These are phyloP conservation scores for Chrysochromulina tobinii DNA, from an alignment of 78 protist genomes.

Conservation along the genomic window DNA sequence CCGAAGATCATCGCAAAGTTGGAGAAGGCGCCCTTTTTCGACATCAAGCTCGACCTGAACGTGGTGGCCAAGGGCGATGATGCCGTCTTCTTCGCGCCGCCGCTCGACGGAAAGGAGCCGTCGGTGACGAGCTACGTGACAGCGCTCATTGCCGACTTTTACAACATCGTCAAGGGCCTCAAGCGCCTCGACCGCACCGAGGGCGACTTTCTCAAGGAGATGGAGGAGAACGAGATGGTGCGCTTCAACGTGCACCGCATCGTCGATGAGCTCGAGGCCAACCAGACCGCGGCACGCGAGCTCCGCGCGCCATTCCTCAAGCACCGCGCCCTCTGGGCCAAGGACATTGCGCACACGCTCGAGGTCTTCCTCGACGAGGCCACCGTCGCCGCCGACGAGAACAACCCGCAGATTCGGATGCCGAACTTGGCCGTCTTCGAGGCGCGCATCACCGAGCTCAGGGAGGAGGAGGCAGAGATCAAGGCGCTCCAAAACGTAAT, in stretches of 20 bases:
- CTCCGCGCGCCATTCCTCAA: background rate
- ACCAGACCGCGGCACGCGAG: constrained; percentile 17
- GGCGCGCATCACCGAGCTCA: constrained; percentile 46
- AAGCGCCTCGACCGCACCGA: constrained; percentile 56
- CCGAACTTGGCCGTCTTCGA: constrained; percentile 46
- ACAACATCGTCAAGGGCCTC: constrained; percentile 13
- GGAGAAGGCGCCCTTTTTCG: background rate
- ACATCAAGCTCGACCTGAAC: background rate
- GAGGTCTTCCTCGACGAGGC: constrained; percentile 29
- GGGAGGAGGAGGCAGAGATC: constrained; percentile 5
- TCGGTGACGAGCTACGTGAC: no score
- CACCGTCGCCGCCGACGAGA: background rate
- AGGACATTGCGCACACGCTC: constrained; percentile 37
- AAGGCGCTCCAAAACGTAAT: background rate
- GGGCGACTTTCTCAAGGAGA: constrained; percentile 46
- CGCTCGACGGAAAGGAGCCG: no score
- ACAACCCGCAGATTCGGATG: background rate
- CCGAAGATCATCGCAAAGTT: background rate
- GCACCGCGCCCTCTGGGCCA: constrained; percentile 37
- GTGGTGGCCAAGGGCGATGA: background rate
- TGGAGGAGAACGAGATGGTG: constrained; percentile 27
- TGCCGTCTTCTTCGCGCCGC: background rate
- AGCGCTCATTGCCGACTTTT: background rate
- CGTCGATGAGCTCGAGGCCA: background rate
- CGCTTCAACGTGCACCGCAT: background rate